These are phyloP conservation scores for Teunomyces gatunensis DNA, from an alignment of 805 yeast genomes.

Conservation along the genomic window DNA sequence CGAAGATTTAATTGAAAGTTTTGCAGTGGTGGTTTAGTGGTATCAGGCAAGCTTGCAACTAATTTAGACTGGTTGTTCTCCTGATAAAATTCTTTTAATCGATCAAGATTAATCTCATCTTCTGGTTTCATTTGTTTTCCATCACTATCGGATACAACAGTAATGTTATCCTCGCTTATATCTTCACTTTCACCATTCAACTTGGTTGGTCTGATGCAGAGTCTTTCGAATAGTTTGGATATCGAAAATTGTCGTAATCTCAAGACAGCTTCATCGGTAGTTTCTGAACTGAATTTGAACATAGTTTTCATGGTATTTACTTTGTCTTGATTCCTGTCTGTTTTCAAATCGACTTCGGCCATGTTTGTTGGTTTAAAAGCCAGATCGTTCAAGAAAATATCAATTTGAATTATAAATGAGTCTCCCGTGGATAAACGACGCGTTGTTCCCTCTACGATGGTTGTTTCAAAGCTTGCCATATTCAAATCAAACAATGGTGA, in stretches of 20 bases:
- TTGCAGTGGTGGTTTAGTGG: constrained; percentile 47
- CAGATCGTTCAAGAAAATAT: constrained; percentile 52
- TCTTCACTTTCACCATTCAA: constrained; percentile 7
- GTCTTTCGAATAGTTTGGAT: constrained; percentile 50
- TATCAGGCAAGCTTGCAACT: constrained; percentile 57
- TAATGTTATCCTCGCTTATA: constrained; percentile 4
- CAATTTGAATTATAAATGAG: constrained; percentile 64
- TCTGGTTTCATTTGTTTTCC: constrained; percentile 10
- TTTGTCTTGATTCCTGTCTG: constrained; percentile 18
- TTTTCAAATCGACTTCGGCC: constrained; percentile 11
- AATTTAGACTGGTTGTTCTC: constrained; percentile 66
- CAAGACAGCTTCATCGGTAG: constrained; percentile 49
- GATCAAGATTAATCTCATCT: constrained; percentile 62
- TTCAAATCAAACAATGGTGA: constrained; percentile 61
- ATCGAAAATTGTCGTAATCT: constrained; percentile 57
- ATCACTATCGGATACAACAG: constrained; percentile 8
- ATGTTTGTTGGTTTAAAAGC: constrained; percentile 25
- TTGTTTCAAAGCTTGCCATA: constrained; percentile 53
- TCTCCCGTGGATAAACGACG: constrained; percentile 68
- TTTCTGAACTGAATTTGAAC: constrained; percentile 41
- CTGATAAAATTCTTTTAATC: constrained; percentile 70
- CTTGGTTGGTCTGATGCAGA: constrained; percentile 33
- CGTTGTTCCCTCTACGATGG: constrained; percentile 56
- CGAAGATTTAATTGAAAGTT: constrained; percentile 61
- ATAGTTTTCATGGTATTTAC: constrained; percentile 11